Conservation (phyloP, 2,329 filamentous ascomycete genomes). For the Colletotrichum eremochloae region DNA sequence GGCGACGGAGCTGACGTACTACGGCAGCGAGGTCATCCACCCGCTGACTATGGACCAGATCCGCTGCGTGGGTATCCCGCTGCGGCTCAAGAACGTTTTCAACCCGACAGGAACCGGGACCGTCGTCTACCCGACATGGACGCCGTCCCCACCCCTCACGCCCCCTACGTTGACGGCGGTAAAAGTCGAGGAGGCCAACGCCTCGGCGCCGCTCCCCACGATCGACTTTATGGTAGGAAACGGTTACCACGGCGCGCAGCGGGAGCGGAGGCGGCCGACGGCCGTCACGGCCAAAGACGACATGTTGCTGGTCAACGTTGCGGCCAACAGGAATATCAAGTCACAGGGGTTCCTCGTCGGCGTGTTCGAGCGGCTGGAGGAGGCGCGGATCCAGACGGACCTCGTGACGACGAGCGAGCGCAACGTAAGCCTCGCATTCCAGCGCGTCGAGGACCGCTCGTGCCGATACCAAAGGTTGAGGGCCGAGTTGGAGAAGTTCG, state of each 20-base stretch:
- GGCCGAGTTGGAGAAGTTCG: constrained; percentile 81
- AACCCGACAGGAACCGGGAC: constrained; percentile 84
- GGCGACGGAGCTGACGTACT: constrained; percentile 94
- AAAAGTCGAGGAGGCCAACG: constrained; percentile 49
- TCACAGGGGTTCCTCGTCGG: constrained; percentile 96
- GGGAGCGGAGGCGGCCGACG: constrained; percentile 73
- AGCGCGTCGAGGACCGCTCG: constrained; percentile 76
- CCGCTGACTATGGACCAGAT: constrained; percentile 98
- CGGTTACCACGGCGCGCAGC: constrained; percentile 19
- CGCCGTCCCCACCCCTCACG: constrained; percentile 68
- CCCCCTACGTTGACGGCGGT: constrained; percentile 59
- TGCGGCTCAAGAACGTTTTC: constrained; percentile 92
- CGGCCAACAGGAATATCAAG: constrained; percentile 95
- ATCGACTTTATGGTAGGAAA: constrained; percentile 34
- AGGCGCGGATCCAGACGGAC: constrained; percentile 89
- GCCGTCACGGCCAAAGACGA: constrained; percentile 97
- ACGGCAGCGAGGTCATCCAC: constrained; percentile 96
- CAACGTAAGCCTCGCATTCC: constrained; percentile 96
- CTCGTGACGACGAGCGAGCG: constrained; percentile 97
- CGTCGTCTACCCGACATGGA: constrained; percentile 82
- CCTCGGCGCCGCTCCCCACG: constrained; percentile 59
- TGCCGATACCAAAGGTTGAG: constrained; percentile 76
- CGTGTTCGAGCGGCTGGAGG: constrained; percentile 94
- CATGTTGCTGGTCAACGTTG: constrained; percentile 96
- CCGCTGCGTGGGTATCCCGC: constrained; percentile 84